phyloP scores from a whole-genome alignment of 352 stramenopile genomes.

The Globisporangium viniferum region DNA sequence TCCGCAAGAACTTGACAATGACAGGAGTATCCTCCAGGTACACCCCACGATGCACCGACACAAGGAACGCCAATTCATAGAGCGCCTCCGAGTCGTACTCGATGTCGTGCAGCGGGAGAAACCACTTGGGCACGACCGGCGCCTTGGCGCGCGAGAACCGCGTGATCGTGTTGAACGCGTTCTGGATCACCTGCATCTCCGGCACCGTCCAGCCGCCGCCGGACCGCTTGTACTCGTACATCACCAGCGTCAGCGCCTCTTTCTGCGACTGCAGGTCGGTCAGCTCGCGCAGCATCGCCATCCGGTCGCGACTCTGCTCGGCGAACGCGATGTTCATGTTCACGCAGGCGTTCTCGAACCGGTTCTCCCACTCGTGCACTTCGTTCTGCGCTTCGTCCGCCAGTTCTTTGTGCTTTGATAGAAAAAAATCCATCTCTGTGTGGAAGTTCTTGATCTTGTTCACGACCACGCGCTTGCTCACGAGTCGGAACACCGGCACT shows the following conservation, averaged over 20 bases:
- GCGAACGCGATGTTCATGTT: constrained; percentile 3
- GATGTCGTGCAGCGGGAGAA: constrained; percentile 11
- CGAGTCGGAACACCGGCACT: not conserved
- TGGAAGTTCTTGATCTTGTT: constrained; percentile 3
- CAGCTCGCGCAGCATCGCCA: constrained; percentile 12
- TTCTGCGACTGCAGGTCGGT: constrained; percentile 2
- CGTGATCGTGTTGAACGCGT: constrained; percentile 19
- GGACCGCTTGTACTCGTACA: constrained; percentile 18
- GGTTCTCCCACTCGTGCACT: constrained; percentile 8
- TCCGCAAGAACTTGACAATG: not conserved
- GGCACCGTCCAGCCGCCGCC: not conserved
- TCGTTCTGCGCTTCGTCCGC: constrained; percentile 2
- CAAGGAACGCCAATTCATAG: not conserved
- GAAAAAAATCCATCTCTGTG: not conserved
- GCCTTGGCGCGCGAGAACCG: constrained; percentile 15
- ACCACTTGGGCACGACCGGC: constrained; percentile 4
- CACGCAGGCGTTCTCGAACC: constrained; percentile 12
- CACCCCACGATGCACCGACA: not conserved
- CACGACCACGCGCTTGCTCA: constrained; percentile 10
- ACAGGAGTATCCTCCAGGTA: not conserved
- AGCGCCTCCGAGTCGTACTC: not conserved
- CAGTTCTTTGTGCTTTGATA: not conserved
- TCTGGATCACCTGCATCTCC: constrained; percentile 9
- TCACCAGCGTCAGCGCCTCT: constrained; percentile 11
- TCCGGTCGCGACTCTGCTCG: constrained; percentile 11